Evolutionary conservation across 768 basidiomycete genomes (phyloP), one percentile per base, ranked within the genome.

Genomic region (Suillus tomentosus): DNA sequence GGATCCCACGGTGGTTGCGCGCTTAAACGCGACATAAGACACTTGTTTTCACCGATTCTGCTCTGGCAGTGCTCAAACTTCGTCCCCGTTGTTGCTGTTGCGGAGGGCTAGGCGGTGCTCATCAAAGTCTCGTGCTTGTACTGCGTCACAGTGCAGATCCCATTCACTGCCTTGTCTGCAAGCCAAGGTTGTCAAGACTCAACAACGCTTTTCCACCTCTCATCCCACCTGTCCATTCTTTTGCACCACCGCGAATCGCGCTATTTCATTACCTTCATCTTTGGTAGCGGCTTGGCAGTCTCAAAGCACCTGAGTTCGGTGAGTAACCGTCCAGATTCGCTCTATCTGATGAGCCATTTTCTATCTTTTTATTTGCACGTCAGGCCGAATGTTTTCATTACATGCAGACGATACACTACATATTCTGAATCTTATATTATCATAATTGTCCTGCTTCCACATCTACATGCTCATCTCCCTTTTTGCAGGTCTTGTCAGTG

Each of bases 311-410:
- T 3, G 57, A 58, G 9, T 58, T 58, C 10, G 57, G 57, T 58
- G 40, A 58, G 57, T 58, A 24, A 19, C 17, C 1, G 27, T 42
- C 40, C 22, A 8, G 24, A 58, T 10, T 58, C 11, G 40, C 24
- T 42, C 19, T 36, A 31, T 58, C 40, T 42, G 57, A 42, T 58
- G 40, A 42, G 40, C 57, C 40, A 13, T 42, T 58, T 54, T 66
- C 36, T 55, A 61, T 58, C 40, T 58, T 59, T 68, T 68, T 63
- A 78, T 80, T 80, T 81, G 79, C 80, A 81, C 79, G 78, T 81
- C 80, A 79, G 80, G 74, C 79, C 77, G 80, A 82, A 70, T 67
- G 66, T 61, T 31, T 42, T 54, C 54, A 63, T 54, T 55, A 63
- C 60, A 66, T 60, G 47, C 54, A 55, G 63, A 62, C 57, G 54